Percentiles rank a stretch among this genome's conserved stretches.
Evolutionary conservation across 371 early-diverging fungal species (phyloP).

Genomic region (Paraphysoderma sedebokerense): DNA sequence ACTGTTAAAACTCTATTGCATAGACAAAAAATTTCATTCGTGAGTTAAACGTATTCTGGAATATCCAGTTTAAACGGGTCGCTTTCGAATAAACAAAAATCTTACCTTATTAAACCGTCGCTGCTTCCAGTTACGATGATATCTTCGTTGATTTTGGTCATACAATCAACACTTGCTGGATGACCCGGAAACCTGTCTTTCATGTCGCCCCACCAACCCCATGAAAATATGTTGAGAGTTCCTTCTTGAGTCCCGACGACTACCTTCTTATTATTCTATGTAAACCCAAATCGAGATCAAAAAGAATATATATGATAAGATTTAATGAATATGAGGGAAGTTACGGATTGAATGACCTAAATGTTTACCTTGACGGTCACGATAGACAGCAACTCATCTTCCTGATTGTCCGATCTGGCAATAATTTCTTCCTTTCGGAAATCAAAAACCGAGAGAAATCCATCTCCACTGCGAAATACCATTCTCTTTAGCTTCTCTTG

Average conservation of each 20-base stretch:
- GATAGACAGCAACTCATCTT: conserved; percentile 77
- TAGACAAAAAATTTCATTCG: background rate
- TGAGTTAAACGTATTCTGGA: background rate
- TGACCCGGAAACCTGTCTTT: conserved; percentile 82
- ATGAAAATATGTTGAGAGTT: conserved; percentile 50
- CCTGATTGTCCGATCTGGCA: conserved; percentile 72
- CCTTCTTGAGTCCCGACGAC: conserved; percentile 82
- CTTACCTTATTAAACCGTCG: conserved; percentile 66
- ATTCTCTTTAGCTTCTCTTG: background rate
- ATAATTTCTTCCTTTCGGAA: conserved; percentile 58
- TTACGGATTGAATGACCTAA: background rate
- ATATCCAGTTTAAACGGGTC: background rate
- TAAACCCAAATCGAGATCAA: too few species aligned
- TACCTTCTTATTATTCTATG: conserved; percentile 49
- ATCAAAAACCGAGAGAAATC: conserved; percentile 74
- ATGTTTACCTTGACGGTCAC: conserved; percentile 38
- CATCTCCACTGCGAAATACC: conserved; percentile 57
- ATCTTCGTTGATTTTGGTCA: conserved; percentile 62
- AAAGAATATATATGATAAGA: background rate
- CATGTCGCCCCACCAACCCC: conserved; percentile 81
- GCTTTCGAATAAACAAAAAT: background rate
- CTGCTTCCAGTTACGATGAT: conserved; percentile 69
- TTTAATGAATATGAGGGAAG: background rate
- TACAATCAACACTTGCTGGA: conserved; percentile 65
- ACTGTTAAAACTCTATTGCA: conserved; percentile 43